Conservation (phyloP, 176 grass and related monocot genomes). For the Musa acuminata region DNA sequence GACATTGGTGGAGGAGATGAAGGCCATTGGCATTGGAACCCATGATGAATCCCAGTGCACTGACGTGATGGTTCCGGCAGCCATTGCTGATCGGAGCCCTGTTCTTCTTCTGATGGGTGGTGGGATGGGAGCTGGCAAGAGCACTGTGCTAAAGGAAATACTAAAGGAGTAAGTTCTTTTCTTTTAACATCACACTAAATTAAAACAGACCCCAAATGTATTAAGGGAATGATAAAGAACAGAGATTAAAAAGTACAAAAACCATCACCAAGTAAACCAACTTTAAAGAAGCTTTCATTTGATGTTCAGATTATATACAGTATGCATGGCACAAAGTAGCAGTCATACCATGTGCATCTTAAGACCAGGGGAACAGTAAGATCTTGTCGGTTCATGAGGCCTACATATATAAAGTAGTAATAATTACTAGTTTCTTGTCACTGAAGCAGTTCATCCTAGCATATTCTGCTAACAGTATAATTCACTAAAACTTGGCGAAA, state of each 20-base stretch:
- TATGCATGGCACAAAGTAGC: too few relatives aligned
- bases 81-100: conserved; percentile 57
- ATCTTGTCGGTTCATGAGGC: too few relatives aligned
- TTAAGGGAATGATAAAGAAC: not conserved
- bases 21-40: conserved; percentile 43
- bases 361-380: too few relatives aligned
- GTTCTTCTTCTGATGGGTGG: conserved; percentile 94
- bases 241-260: not conserved
- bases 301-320: too few relatives aligned
- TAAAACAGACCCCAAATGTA: not conserved
- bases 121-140: conserved; percentile 96
- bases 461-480: too few relatives aligned
- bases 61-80: conserved; percentile 68
- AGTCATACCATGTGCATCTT: too few relatives aligned
- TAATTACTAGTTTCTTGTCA: too few relatives aligned
- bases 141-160: conserved; percentile 80
- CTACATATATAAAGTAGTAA: too few relatives aligned
- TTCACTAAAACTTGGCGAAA: too few relatives aligned
- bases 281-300: not conserved
- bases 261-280: not conserved
- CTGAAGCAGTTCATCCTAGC: too few relatives aligned
- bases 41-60: conserved; percentile 28
- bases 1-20: conserved; percentile 91
- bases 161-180: conserved; percentile 62
- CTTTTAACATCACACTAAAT: not conserved